phyloP scores from a whole-genome alignment of 2,329 filamentous ascomycete genomes.

The Didymosphaeria variabile region DNA sequence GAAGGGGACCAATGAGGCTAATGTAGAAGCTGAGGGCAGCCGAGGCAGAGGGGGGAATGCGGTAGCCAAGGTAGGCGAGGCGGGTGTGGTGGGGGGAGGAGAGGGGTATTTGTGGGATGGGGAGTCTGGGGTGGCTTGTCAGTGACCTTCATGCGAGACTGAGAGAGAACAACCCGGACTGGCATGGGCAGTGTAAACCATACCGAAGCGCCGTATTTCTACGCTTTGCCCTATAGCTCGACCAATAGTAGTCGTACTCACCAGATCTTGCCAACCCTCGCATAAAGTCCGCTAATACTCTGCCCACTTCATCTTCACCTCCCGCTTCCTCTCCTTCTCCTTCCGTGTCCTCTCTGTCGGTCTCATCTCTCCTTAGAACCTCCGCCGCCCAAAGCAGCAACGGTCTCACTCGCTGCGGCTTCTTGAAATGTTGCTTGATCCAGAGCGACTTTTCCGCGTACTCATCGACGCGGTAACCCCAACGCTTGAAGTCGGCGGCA shows the following conservation, averaged over 20 bases:
- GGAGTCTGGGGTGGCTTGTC: neutral
- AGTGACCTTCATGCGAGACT: neutral
- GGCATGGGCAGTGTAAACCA: neutral
- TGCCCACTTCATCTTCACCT: neutral
- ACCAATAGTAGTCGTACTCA: neutral
- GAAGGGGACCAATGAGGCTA: neutral
- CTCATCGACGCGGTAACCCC: slow-evolving; percentile 26
- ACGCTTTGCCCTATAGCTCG: neutral
- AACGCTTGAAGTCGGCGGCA: slow-evolving; percentile 27
- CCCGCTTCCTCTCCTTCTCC: neutral
- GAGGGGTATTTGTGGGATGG: neutral
- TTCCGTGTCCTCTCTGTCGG: neutral
- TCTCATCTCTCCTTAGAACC: neutral
- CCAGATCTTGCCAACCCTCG: neutral
- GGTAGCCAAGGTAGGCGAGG: neutral
- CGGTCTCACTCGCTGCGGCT: neutral
- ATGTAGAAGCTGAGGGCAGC: neutral
- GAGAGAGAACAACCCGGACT: too few relatives aligned
- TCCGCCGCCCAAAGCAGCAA: neutral
- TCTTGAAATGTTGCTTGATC: neutral
- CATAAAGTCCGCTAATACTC: neutral
- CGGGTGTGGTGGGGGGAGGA: neutral
- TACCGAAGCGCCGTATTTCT: neutral
- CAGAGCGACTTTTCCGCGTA: slow-evolving; percentile 11
- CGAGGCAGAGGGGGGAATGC: neutral